These are phyloP conservation scores for Stephania cephalantha DNA, from an alignment of 164 flowering plant genomes.

Conservation along the genomic window DNA sequence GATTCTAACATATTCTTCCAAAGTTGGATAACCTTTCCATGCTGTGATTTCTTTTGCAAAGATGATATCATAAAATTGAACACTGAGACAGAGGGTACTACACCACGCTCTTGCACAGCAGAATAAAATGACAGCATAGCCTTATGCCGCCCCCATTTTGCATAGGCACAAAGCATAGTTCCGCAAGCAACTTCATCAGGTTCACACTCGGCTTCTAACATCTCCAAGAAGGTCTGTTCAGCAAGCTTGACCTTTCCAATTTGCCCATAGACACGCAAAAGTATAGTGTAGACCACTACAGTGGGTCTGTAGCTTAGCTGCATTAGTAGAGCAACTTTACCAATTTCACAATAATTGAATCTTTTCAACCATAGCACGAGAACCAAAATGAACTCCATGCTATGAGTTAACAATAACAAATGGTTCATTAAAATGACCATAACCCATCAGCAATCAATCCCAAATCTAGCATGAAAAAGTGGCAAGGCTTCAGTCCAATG, in stretches of 20 bases:
- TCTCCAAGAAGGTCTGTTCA: constrained; percentile 84
- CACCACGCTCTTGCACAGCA: constrained; percentile 60
- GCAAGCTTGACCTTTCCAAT: constrained; percentile 87
- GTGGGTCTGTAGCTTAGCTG: constrained; percentile 86
- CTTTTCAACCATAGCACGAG: neutral
- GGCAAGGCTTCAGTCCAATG: neutral
- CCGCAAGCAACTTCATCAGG: constrained; percentile 98
- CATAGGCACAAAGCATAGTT: constrained; percentile 91
- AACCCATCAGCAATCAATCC: neutral
- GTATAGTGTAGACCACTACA: constrained; percentile 71
- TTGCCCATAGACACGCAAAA: constrained; percentile 82
- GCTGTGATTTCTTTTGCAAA: constrained; percentile 78
- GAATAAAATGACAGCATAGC: constrained; percentile 83
- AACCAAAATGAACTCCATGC: neutral
- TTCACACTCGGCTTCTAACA: constrained; percentile 95
- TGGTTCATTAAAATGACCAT: neutral
- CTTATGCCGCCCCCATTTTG: constrained; percentile 90
- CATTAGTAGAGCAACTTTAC: constrained; percentile 16
- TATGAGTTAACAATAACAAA: neutral
- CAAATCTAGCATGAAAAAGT: neutral
- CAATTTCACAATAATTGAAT: constrained; percentile 8
- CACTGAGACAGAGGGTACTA: constrained; percentile 54
- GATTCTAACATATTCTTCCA: constrained; percentile 61
- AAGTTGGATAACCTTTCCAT: constrained; percentile 49
- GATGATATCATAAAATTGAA: constrained; percentile 94